Evolutionary conservation across 2,329 filamentous ascomycete species (phyloP).

Genomic region (Simplicillium sp.): DNA sequence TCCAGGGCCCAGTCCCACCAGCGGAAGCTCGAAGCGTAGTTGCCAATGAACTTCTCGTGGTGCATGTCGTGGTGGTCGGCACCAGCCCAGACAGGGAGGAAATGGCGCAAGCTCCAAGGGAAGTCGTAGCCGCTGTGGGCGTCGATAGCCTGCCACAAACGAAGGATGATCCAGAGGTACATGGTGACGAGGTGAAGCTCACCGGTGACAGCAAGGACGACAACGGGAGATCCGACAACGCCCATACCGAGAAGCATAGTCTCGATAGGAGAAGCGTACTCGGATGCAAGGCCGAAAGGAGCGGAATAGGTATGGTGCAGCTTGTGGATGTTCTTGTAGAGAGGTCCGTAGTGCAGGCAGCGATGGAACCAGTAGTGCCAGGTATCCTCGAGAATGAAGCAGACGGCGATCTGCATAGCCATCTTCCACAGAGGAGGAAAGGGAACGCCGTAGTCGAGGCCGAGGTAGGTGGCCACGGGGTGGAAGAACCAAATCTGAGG

Average conservation of each 20-base stretch:
- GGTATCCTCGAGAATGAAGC: constrained; percentile 92
- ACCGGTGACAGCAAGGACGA: constrained; percentile 74
- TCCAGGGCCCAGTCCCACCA: constrained; percentile 97
- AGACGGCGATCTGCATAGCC: constrained; percentile 80
- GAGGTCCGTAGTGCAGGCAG: constrained; percentile 81
- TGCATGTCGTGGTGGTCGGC: constrained; percentile 94
- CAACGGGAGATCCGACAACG: constrained; percentile 69
- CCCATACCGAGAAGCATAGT: constrained; percentile 90
- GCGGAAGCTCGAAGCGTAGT: constrained; percentile 95
- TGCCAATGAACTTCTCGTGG: constrained; percentile 97
- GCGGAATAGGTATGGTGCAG: constrained; percentile 98
- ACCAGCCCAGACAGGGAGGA: constrained; percentile 96
- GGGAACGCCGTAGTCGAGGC: constrained; percentile 77
- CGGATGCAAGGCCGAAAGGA: constrained; percentile 89
- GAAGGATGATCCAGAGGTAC: constrained; percentile 91
- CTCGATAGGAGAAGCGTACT: constrained; percentile 96
- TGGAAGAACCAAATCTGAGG: constrained; percentile 99
- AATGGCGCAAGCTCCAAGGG: constrained; percentile 91
- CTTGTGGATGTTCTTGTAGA: constrained; percentile 97
- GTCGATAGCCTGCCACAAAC: constrained; percentile 95
- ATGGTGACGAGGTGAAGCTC: constrained; percentile 94
- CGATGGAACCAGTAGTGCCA: constrained; percentile 99
- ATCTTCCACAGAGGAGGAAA: constrained; percentile 84
- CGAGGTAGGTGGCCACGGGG: constrained; percentile 86
- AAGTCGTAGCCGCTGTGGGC: constrained; percentile 98